phyloP scores from a whole-genome alignment of 768 basidiomycete genomes.

The Mycena albidolilacea region DNA sequence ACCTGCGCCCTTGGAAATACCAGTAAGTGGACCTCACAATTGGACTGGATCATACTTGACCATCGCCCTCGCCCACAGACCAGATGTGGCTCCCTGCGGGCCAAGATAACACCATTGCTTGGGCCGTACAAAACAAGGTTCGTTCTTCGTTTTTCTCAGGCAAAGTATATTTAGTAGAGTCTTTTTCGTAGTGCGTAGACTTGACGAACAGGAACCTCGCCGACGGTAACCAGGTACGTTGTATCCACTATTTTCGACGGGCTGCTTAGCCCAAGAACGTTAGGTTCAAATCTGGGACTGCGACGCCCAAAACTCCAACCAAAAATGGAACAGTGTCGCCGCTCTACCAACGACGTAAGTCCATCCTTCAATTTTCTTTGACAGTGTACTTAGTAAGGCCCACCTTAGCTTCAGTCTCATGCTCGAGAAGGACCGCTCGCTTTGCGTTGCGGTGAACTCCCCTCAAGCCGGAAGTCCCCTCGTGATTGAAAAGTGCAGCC shows the following conservation, averaged over 20 bases:
- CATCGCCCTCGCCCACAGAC: not conserved
- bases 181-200: slow-evolving; percentile 27
- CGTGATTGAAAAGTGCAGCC: slow-evolving; percentile 18
- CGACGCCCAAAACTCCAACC: slow-evolving; percentile 22
- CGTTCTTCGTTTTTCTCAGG: not conserved
- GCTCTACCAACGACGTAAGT: not conserved
- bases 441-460: slow-evolving; percentile 28
- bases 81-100: slow-evolving; percentile 34
- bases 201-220: slow-evolving; percentile 27
- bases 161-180: too few species aligned
- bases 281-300: slow-evolving; percentile 37
- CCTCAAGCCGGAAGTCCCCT: slow-evolving; percentile 12
- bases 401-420: too few species aligned
- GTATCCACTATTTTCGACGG: not conserved
- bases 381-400: not conserved
- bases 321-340: slow-evolving; percentile 15
- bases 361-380: not conserved
- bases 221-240: slow-evolving; percentile 15
- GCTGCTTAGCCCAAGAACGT: not conserved
- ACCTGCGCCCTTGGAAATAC: slow-evolving; percentile 36
- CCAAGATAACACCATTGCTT: slow-evolving; percentile 19
- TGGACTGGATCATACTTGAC: not conserved
- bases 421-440: slow-evolving; percentile 9
- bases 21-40: slow-evolving; percentile 4
- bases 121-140: slow-evolving; percentile 30